A percentile compares a stretch with the other conserved stretches of the same genome.
These are phyloP conservation scores for Colletotrichum graminicola DNA, from an alignment of 2,329 filamentous ascomycete genomes.

Conservation along the genomic window DNA sequence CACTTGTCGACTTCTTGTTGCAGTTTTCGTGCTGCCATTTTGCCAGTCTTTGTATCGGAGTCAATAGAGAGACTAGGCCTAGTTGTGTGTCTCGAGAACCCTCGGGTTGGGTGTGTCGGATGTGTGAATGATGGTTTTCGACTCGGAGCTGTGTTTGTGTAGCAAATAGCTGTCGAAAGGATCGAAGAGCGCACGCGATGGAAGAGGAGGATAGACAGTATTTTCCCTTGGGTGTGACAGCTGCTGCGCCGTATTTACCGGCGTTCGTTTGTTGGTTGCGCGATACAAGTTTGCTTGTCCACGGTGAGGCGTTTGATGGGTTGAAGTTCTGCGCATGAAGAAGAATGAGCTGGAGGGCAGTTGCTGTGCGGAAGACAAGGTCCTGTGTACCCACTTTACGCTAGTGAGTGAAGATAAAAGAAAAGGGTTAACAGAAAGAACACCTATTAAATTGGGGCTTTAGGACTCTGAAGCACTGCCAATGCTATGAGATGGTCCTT, in stretches of 20 bases:
- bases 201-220: not conserved
- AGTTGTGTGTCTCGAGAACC: conserved; percentile 24
- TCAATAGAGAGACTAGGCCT: conserved; percentile 7
- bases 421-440: not conserved
- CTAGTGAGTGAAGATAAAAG: not conserved
- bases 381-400: not conserved
- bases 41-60: conserved; percentile 48
- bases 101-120: conserved; percentile 23
- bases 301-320: conserved; percentile 41
- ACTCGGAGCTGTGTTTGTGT: conserved; percentile 23
- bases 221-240: conserved; percentile 25
- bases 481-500: no score
- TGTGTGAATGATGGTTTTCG: conserved; percentile 24
- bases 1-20: conserved; percentile 99
- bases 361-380: conserved; percentile 22
- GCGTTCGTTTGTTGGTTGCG: conserved; percentile 32
- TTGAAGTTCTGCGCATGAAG: conserved; percentile 36
- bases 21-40: conserved; percentile 95
- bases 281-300: conserved; percentile 30
- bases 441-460: not conserved
- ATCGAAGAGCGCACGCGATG: not conserved
- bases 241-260: conserved; percentile 28
- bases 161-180: conserved; percentile 9
- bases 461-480: no score
- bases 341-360: conserved; percentile 37